Base-by-base conservation (phyloP, 257 asterid genomes). In the Salvia miltiorrhiza region DNA sequence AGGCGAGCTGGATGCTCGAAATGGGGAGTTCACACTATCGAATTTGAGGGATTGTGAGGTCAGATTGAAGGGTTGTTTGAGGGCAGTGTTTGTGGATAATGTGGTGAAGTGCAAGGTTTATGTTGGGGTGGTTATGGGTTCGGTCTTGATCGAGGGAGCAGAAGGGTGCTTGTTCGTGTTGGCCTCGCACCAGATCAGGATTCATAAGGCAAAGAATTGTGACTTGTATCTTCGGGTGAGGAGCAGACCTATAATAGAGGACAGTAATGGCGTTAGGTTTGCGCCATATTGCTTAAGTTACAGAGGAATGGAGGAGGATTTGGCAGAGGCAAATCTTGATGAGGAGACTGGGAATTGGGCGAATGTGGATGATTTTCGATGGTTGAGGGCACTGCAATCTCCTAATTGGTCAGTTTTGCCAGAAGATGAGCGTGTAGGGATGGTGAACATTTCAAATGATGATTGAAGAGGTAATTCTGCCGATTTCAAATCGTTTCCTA, bases 191-290 rank as follows among this genome's bases (percentile, higher is more conserved):
- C 96, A 90, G 77, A 92, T 92, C 47, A 83, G 96, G 74, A 86
- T 92, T 75, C 98, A 92, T 63, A 78, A 84, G 37, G 91, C 95
- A 2, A 84, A 81, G 67, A 60, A 71, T 9, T 92, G 97, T 41
- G 95, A 85, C 78, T 92, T 90, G 73, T 86, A 92, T 76, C 86
- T 88, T 67, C 81, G 96, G 8, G 93, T 69, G 33, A 82, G 97
- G 80, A 92, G 98, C 77, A 88, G 96, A 65, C 96, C 98, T n/a
- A 90, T 90, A 58, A 86, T 92, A 53, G 98, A 92, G 83, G 93
- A 92, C 55, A 57, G 96, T 66, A 63, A 19, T 55, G 87, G 86
- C 62, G 87, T 86, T 67, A 78, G 90, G 56, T 83, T 90, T 77
- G 94, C 95, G 33, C 96, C 98, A 0, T 90, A 85, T 71, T 77